Evolutionary conservation across 495 filamentous ascomycete genomes (phyloP).

Genomic region (Immersiella caudata): DNA sequence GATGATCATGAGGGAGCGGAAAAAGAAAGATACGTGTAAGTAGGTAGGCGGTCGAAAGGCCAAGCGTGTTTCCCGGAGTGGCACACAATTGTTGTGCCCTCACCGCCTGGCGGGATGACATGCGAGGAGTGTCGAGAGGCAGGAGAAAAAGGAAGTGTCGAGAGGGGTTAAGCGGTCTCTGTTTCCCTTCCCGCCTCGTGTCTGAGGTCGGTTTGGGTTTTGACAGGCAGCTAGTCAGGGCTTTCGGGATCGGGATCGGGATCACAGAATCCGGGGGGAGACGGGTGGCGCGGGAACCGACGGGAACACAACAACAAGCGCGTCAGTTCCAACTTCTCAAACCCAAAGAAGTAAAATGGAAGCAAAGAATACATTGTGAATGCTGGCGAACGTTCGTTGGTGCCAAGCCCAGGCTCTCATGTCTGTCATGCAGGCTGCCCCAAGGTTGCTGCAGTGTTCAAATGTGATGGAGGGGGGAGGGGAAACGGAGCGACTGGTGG

Average conservation of each 20-base stretch:
- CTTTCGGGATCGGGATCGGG: background rate
- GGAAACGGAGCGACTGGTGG: background rate
- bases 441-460: background rate
- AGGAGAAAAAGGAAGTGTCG: background rate
- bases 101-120: background rate
- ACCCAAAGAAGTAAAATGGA: background rate
- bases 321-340: background rate
- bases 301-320: background rate
- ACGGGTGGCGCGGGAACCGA: background rate
- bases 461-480: background rate
- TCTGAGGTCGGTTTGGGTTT: background rate
- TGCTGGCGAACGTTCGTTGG: constrained; percentile 14
- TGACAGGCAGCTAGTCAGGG: background rate
- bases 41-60: background rate
- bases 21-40: background rate
- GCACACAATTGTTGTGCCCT: background rate
- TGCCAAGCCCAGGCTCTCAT: constrained; percentile 2
- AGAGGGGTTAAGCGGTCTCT: too few species aligned
- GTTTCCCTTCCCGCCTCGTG: background rate
- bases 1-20: background rate
- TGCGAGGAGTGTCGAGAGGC: background rate
- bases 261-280: background rate
- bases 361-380: background rate
- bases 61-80: background rate
- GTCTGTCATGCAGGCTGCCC: constrained; percentile 10